Percentiles rank a stretch among this genome's conserved stretches.
Conservation (phyloP, 2,329 filamentous ascomycete species). For the Arthrobotrys sinensis region DNA sequence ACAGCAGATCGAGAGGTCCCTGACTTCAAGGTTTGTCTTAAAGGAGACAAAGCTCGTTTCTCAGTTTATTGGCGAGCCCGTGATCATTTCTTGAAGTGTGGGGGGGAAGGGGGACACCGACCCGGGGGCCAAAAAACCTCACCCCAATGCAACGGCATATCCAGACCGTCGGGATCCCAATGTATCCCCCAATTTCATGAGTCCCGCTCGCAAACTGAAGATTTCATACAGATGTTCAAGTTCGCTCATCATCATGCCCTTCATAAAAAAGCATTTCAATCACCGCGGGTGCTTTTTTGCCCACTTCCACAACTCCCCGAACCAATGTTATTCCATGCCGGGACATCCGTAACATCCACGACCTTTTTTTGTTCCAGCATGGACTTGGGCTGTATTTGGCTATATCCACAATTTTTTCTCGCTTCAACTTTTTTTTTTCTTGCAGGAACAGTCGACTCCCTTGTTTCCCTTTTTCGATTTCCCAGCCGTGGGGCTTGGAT, state of each 20-base stretch:
- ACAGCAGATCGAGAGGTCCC: slow-evolving; percentile 1
- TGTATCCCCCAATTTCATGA: slow-evolving; percentile 7
- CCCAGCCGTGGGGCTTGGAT: slow-evolving; percentile 53
- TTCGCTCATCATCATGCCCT: not conserved
- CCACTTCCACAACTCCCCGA: slow-evolving; percentile 27
- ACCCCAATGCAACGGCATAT: slow-evolving; percentile 48
- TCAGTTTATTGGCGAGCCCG: slow-evolving; percentile 10
- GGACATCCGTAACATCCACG: slow-evolving; percentile 39
- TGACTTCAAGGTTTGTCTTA: slow-evolving; percentile 33
- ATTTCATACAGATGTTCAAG: slow-evolving; percentile 17
- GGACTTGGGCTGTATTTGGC: slow-evolving; percentile 5
- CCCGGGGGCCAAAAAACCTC: slow-evolving; percentile 35
- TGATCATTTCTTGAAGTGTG: slow-evolving; percentile 31
- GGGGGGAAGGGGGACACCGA: not conserved
- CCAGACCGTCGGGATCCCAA: slow-evolving; percentile 43
- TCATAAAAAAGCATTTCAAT: slow-evolving; percentile 13
- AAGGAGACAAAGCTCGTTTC: slow-evolving; percentile 32
- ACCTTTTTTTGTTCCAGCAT: slow-evolving; percentile 7
- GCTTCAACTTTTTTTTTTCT: slow-evolving; percentile 8
- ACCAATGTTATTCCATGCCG: slow-evolving; percentile 53
- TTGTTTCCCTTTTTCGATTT: slow-evolving; percentile 38
- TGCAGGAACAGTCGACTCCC: slow-evolving; percentile 1
- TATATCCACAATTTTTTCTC: slow-evolving; percentile 31
- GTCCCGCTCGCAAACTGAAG: slow-evolving; percentile 22
- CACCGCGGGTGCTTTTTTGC: slow-evolving; percentile 45